Evolutionary conservation across 352 stramenopile genomes (phyloP).

Genomic region (Phytophthora ohioensis): DNA sequence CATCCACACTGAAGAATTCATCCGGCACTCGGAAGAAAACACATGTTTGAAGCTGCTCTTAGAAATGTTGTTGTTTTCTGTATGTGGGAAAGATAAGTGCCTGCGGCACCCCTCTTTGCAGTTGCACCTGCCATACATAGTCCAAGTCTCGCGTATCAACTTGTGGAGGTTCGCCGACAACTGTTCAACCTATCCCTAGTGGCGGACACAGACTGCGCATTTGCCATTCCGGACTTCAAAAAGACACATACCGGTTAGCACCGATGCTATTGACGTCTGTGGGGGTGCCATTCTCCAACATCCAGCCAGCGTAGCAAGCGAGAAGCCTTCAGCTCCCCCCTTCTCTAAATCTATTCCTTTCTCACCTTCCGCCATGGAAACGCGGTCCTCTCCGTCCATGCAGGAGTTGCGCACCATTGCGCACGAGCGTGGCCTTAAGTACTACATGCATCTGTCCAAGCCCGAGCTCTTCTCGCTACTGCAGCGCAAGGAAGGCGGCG

Average conservation of each 20-base stretch:
- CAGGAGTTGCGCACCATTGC: conserved; percentile 72
- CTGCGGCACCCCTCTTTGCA: neutral
- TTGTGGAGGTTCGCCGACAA: conserved; percentile 19
- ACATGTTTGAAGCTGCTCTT: no score
- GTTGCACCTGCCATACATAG: conserved; percentile 14
- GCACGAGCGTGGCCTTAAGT: conserved; percentile 82
- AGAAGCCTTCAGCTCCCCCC: conserved; percentile 19
- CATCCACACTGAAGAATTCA: no score
- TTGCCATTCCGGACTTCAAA: conserved; percentile 18
- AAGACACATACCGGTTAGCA: conserved; percentile 35
- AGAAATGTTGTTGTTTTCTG: no score
- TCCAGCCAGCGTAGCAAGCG: conserved; percentile 18
- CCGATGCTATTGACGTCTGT: conserved; percentile 31
- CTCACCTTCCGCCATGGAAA: conserved; percentile 64
- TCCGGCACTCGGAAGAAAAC: no score
- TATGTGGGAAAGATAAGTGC: no score
- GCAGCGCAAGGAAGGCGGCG: conserved; percentile 78
- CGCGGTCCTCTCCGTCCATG: conserved; percentile 85
- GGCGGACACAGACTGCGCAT: conserved; percentile 3
- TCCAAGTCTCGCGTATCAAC: neutral
- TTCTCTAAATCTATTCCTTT: neutral
- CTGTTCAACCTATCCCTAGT: conserved; percentile 14
- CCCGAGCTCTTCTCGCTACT: conserved; percentile 80
- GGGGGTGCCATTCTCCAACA: conserved; percentile 35
- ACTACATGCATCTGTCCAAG: conserved; percentile 86